phyloP scores from a whole-genome alignment of 2,329 filamentous ascomycete species.

The Penicillium corylophilum region DNA sequence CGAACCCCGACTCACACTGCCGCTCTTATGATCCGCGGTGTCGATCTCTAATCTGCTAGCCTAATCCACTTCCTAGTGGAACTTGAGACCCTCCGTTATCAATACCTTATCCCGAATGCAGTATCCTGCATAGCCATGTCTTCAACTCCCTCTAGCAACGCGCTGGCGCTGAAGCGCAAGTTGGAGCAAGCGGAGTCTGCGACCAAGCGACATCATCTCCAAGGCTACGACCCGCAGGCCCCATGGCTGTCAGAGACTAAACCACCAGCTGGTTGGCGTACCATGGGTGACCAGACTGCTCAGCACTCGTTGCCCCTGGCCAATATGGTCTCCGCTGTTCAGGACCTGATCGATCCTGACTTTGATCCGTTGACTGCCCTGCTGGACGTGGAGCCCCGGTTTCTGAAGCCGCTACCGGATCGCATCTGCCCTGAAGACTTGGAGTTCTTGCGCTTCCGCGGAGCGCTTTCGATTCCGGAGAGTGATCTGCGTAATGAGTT shows the following conservation, averaged over 20 bases:
- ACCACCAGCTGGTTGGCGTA: constrained; percentile 27
- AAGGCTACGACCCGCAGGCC: constrained; percentile 30
- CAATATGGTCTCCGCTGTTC: constrained; percentile 41
- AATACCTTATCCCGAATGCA: background rate
- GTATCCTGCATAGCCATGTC: constrained; percentile 15
- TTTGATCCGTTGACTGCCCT: constrained; percentile 40
- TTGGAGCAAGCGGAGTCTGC: constrained; percentile 21
- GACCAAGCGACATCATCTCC: constrained; percentile 25
- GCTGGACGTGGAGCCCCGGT: constrained; percentile 51
- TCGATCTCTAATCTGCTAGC: background rate
- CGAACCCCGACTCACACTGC: background rate
- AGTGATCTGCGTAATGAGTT: constrained; percentile 70
- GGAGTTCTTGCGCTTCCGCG: constrained; percentile 74
- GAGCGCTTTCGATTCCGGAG: constrained; percentile 71
- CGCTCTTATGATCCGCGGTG: background rate
- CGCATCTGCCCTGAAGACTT: constrained; percentile 76
- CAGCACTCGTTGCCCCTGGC: constrained; percentile 32
- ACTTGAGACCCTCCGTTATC: background rate
- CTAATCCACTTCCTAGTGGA: background rate
- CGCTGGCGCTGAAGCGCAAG: constrained; percentile 31
- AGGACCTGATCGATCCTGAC: constrained; percentile 39
- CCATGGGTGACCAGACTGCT: constrained; percentile 30
- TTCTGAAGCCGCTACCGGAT: constrained; percentile 72
- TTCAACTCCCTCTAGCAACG: constrained; percentile 17
- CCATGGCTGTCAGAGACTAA: constrained; percentile 34